Percentiles rank a stretch among this genome's conserved stretches.
phyloP scores from a whole-genome alignment of 2,329 filamentous ascomycete genomes.

The Sclerotinia borealis region DNA sequence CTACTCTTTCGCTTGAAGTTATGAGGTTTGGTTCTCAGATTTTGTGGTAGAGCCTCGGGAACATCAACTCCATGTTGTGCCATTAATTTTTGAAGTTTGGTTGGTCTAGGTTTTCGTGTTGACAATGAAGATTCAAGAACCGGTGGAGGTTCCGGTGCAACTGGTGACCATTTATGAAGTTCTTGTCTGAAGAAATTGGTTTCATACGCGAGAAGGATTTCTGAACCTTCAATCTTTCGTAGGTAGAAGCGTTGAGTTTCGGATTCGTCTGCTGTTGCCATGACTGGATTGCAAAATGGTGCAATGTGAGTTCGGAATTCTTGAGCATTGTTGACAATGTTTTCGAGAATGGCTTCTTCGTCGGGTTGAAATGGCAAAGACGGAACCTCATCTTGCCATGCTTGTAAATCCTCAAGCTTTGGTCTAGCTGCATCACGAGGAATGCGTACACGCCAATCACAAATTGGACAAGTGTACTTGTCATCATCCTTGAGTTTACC shows the following conservation, averaged over 20 bases:
- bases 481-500: constrained; percentile 98
- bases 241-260: constrained; percentile 91
- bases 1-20: constrained; percentile 31
- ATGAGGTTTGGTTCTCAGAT: constrained; percentile 36
- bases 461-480: constrained; percentile 97
- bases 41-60: constrained; percentile 81
- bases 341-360: constrained; percentile 79
- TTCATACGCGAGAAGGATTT: constrained; percentile 84
- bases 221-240: constrained; percentile 93
- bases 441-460: constrained; percentile 95
- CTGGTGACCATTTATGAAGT: constrained; percentile 88
- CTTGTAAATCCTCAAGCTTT: constrained; percentile 82
- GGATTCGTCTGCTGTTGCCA: constrained; percentile 78
- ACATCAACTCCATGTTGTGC: constrained; percentile 82
- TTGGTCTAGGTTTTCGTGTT: constrained; percentile 90
- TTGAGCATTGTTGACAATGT: constrained; percentile 79
- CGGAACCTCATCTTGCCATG: constrained; percentile 78
- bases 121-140: constrained; percentile 82
- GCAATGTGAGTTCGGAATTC: constrained; percentile 79
- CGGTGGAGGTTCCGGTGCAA: constrained; percentile 79
- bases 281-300: constrained; percentile 72
- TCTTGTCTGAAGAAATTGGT: constrained; percentile 98
- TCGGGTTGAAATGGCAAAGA: constrained; percentile 88
- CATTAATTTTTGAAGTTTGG: constrained; percentile 94
- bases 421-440: constrained; percentile 92